Percentiles rank a stretch among this genome's conserved stretches.
Conservation (phyloP, 2,329 filamentous ascomycete genomes). For the Dactylella cylindrospora region DNA sequence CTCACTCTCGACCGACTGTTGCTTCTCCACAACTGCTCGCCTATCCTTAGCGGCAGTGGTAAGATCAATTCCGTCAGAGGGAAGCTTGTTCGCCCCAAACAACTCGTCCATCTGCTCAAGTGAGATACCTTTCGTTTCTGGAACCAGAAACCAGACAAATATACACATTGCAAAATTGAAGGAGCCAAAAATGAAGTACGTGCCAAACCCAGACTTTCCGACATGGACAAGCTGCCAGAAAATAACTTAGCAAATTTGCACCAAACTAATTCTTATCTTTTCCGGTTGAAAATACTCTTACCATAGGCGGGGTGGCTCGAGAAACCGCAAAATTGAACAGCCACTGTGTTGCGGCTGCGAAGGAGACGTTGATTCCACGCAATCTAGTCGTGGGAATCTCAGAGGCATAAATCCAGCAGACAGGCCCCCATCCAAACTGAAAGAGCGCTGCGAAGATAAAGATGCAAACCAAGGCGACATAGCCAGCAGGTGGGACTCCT, state of each 20-base stretch:
- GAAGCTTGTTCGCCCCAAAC: slow-evolving; percentile 46
- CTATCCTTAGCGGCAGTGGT: slow-evolving; percentile 20
- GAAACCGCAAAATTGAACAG: slow-evolving; percentile 74
- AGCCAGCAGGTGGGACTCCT: slow-evolving; percentile 65
- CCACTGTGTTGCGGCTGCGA: slow-evolving; percentile 71
- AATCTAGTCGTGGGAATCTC: slow-evolving; percentile 70
- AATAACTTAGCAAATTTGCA: slow-evolving; percentile 50
- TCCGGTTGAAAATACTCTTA: no score
- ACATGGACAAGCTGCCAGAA: slow-evolving; percentile 50
- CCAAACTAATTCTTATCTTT: no score
- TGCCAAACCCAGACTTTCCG: slow-evolving; percentile 57
- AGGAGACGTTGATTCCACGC: slow-evolving; percentile 66
- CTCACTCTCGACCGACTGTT: slow-evolving; percentile 17
- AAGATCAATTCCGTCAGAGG: slow-evolving; percentile 14
- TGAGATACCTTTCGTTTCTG: slow-evolving; percentile 67
- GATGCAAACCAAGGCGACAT: slow-evolving; percentile 69
- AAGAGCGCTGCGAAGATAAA: slow-evolving; percentile 72
- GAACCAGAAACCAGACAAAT: slow-evolving; percentile 57
- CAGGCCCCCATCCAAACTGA: slow-evolving; percentile 70
- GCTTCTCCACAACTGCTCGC: slow-evolving; percentile 10
- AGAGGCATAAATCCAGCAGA: slow-evolving; percentile 71
- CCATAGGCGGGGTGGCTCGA: slow-evolving; percentile 67
- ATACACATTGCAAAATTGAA: slow-evolving; percentile 68
- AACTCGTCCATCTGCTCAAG: slow-evolving; percentile 51
- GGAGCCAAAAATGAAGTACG: slow-evolving; percentile 68